Conservation (phyloP, 805 yeast species). For the Cyberlindnera subsufficiens region DNA sequence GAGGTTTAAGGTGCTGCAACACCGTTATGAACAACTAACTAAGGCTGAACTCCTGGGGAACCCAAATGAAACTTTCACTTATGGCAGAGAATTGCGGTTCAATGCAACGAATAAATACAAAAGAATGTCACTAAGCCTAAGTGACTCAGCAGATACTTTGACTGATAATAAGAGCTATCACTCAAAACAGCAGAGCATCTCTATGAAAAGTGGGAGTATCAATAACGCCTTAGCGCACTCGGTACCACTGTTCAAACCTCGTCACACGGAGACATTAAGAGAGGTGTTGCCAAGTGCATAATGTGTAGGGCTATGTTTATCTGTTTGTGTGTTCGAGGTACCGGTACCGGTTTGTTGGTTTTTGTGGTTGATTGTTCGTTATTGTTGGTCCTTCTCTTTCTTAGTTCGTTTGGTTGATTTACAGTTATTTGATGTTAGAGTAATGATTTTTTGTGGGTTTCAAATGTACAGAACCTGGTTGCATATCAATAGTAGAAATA, state of each 20-base stretch:
- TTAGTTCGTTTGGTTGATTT: too few species aligned
- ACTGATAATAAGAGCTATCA: not conserved
- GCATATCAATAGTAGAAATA: too few species aligned
- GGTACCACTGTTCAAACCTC: not conserved
- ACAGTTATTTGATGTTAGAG: too few species aligned
- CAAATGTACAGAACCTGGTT: too few species aligned
- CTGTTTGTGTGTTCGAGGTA: too few species aligned
- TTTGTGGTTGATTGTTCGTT: too few species aligned
- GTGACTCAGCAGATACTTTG: not conserved
- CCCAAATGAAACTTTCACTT: not conserved
- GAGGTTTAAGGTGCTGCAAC: slow-evolving; percentile 17
- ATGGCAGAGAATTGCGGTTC: not conserved
- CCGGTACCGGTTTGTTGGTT: too few species aligned
- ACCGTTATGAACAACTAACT: slow-evolving; percentile 7
- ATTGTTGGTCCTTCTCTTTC: too few species aligned
- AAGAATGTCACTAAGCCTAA: not conserved
- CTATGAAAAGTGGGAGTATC: not conserved
- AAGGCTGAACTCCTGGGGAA: not conserved
- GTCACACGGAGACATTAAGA: not conserved
- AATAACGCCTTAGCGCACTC: not conserved
- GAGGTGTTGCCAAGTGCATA: not conserved
- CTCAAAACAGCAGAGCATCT: not conserved
- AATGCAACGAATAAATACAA: not conserved
- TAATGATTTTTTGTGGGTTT: too few species aligned
- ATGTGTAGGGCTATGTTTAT: too few species aligned